These are phyloP conservation scores for Rostrohypoxylon terebratum DNA, from an alignment of 495 filamentous ascomycete genomes.

Conservation along the genomic window DNA sequence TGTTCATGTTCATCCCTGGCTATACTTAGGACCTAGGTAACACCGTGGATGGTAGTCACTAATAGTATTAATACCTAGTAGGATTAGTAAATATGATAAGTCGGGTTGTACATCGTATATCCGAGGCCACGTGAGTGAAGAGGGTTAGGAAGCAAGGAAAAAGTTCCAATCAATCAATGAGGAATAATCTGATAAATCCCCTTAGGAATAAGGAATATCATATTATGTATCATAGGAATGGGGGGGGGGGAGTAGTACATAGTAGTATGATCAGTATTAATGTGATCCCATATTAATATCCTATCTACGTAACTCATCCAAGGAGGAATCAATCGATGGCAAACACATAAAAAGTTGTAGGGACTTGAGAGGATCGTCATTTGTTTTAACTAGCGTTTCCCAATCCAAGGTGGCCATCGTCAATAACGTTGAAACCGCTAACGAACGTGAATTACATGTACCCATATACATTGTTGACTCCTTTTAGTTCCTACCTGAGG, in stretches of 20 bases:
- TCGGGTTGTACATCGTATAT: constrained; percentile 2
- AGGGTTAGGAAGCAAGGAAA: background rate
- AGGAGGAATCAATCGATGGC: background rate
- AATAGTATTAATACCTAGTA: too few species aligned
- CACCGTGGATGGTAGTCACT: background rate
- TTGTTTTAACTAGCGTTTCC: constrained; percentile 39
- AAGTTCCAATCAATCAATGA: background rate
- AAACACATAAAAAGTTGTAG: constrained; percentile 5
- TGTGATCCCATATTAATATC: background rate
- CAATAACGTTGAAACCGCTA: constrained; percentile 36
- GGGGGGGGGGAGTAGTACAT: background rate
- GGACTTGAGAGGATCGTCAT: constrained; percentile 37
- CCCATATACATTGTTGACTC: constrained; percentile 13
- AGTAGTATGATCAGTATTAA: background rate
- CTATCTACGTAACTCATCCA: background rate
- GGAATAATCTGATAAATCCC: too few species aligned
- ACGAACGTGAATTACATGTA: constrained; percentile 30
- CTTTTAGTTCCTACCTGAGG: constrained; percentile 21
- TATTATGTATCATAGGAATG: too few species aligned
- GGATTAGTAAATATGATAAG: too few species aligned
- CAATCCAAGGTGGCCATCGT: constrained; percentile 11
- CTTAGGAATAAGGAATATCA: too few species aligned
- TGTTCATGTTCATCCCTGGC: background rate
- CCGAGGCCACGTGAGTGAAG: background rate
- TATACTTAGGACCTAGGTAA: background rate